A percentile compares a stretch with the other conserved stretches of the same genome.
These are phyloP conservation scores for Termitomyces sp. DNA, from an alignment of 768 basidiomycete genomes.

Conservation along the genomic window DNA sequence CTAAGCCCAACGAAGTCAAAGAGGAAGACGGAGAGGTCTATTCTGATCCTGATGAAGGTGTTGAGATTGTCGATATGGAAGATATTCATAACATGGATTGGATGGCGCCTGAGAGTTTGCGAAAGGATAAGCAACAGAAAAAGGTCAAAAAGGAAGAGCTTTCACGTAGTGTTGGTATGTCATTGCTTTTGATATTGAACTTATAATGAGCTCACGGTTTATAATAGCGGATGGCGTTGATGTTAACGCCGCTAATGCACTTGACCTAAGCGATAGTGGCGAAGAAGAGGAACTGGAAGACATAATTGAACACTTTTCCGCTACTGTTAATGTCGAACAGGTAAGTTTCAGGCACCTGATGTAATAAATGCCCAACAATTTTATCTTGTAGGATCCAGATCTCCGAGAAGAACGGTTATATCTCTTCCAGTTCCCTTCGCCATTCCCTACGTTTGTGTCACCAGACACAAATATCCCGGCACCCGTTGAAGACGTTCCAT, in stretches of 20 bases:
- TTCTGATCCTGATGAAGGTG: constrained; percentile 84
- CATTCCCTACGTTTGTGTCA: constrained; percentile 71
- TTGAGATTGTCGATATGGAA: constrained; percentile 83
- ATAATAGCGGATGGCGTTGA: constrained; percentile 16
- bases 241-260: constrained; percentile 49
- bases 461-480: constrained; percentile 22
- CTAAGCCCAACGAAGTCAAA: constrained; percentile 24
- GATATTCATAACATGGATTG: constrained; percentile 75
- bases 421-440: constrained; percentile 86
- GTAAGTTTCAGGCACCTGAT: constrained; percentile 21
- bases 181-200: neutral
- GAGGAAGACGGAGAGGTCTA: constrained; percentile 60
- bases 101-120: constrained; percentile 80
- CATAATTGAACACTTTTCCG: constrained; percentile 63
- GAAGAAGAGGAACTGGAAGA: constrained; percentile 78
- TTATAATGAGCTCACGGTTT: neutral
- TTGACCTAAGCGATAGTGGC: constrained; percentile 71
- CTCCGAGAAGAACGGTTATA: constrained; percentile 65
- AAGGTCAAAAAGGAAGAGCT: constrained; percentile 43
- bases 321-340: constrained; percentile 30
- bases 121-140: constrained; percentile 36
- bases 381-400: constrained; percentile 29
- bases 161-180: constrained; percentile 21
- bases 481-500: constrained; percentile 24
- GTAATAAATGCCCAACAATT: neutral